Evolutionary conservation across 139 green algal species (phyloP), one percentile per base, ranked within the genome.

Genomic region (Auxenochlorella pyrenoidosa): DNA sequence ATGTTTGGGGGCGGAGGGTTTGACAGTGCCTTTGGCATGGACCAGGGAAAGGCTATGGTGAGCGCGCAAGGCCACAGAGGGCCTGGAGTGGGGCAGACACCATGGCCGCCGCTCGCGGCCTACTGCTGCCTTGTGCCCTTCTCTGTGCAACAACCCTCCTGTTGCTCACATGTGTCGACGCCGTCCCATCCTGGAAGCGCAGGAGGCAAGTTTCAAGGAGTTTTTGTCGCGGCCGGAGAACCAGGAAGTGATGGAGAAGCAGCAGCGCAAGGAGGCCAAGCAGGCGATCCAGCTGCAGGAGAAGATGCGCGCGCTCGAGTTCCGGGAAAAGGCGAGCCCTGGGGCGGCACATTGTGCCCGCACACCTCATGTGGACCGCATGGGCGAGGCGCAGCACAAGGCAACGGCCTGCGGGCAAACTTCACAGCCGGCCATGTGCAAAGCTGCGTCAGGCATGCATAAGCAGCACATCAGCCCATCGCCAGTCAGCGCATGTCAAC

Each of bases 181-280:
- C 34, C 19, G 22, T 8, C 16, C n/a, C 6, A 5, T 76, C 51
- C 43, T 54, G 3, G 4, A 26, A 0, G 1, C 54, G 43, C 85
- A 92, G 89, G 89, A 95, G 81, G 78, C 84, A 18, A 93, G 88
- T 82, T 95, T 96, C 81, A 94, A 95, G 76, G 89, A 92, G 65
- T 96, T 95, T 82, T 77, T 91, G 43, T 18, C 79, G 5, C 87
- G 90, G 1, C 94, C 94, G 26, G 93, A 96, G 85, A 95, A 95
- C 90, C 84, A 80, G 47, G 75, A 80, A 4, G 18, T 93, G 83
- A 22, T 96, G 70, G 91, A 94, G 83, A 79, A 90, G 87, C 93
- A 95, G 40, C 93, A 96, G 88, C 82, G 77, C 22, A 87, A 92
- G 65, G 92, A 95, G 81, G 70, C 92, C 18, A 87, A 84, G 51